These are phyloP conservation scores for Acanthamoeba sp. DNA, from an alignment of 208 protist genomes.

Conservation along the genomic window DNA sequence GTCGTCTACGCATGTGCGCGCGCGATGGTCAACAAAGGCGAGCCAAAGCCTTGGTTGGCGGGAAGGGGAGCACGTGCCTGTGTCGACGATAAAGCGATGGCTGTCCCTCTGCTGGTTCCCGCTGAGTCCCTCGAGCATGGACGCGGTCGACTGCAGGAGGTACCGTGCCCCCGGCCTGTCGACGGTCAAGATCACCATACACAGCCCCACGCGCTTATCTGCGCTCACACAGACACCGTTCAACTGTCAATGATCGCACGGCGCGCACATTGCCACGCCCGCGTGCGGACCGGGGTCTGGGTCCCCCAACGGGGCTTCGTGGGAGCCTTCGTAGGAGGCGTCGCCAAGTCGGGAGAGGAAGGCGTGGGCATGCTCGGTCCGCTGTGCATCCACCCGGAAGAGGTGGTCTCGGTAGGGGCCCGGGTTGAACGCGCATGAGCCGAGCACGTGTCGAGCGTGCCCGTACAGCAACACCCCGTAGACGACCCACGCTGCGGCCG, in stretches of 20 bases:
- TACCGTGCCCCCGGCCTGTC: neutral
- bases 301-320: neutral
- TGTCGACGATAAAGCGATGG: constrained; percentile 17
- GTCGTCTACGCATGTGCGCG: neutral
- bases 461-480: neutral
- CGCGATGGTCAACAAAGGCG: too few species aligned
- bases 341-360: neutral
- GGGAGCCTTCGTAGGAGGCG: too few species aligned
- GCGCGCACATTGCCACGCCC: too few species aligned
- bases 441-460: neutral
- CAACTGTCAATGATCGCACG: too few species aligned
- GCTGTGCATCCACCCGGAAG: neutral
- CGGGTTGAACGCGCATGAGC: neutral
- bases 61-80: neutral
- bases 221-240: too few species aligned
- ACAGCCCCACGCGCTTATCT: neutral
- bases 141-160: neutral
- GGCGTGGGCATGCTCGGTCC: neutral
- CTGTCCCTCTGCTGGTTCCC: neutral
- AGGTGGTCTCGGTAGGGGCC: neutral
- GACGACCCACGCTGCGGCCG: neutral
- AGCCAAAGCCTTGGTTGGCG: too few species aligned
- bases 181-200: constrained; percentile 2
- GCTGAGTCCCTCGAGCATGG: neutral
- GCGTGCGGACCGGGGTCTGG: too few species aligned